Evolutionary conservation across 495 filamentous ascomycete genomes (phyloP).

Genomic region (Hyphodiscus hymeniophilus): DNA sequence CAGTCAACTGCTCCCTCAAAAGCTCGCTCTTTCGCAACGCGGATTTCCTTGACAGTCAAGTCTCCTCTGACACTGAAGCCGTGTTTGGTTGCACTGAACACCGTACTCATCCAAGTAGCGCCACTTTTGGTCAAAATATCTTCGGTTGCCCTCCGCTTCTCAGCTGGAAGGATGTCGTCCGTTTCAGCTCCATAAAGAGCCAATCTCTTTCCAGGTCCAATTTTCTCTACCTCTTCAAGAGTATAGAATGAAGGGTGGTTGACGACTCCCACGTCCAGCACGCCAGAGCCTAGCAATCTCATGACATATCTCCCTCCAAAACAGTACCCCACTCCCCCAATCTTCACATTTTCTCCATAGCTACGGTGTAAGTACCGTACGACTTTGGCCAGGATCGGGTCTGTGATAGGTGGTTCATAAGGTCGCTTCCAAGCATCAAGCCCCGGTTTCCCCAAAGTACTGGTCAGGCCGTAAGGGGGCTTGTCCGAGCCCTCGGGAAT

Average conservation of each 20-base stretch:
- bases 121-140: slow-evolving; percentile 3
- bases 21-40: slow-evolving; percentile 3
- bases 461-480: background rate
- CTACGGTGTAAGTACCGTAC: slow-evolving; percentile 1
- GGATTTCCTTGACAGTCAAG: slow-evolving; percentile 1
- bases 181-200: slow-evolving; percentile 6
- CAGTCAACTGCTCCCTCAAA: slow-evolving; percentile 6
- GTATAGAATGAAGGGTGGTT: slow-evolving; percentile 10
- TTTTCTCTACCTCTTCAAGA: slow-evolving; percentile 1
- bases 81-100: slow-evolving; percentile 5
- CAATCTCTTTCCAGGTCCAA: background rate
- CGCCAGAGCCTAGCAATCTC: slow-evolving; percentile 2
- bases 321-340: slow-evolving; percentile 10
- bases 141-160: slow-evolving; percentile 6
- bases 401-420: slow-evolving; percentile 1
- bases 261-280: slow-evolving; percentile 6
- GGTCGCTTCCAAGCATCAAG: background rate
- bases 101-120: slow-evolving; percentile 9
- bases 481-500: background rate
- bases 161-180: slow-evolving; percentile 4
- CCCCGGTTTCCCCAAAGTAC: too few species aligned
- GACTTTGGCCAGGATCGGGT: slow-evolving; percentile 1
- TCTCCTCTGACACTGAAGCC: slow-evolving; percentile 10
- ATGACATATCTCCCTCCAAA: slow-evolving; percentile 11
- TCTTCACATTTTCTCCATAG: slow-evolving; percentile 8